phyloP scores from a whole-genome alignment of 345 rosid species.

The Salix dunnii region DNA sequence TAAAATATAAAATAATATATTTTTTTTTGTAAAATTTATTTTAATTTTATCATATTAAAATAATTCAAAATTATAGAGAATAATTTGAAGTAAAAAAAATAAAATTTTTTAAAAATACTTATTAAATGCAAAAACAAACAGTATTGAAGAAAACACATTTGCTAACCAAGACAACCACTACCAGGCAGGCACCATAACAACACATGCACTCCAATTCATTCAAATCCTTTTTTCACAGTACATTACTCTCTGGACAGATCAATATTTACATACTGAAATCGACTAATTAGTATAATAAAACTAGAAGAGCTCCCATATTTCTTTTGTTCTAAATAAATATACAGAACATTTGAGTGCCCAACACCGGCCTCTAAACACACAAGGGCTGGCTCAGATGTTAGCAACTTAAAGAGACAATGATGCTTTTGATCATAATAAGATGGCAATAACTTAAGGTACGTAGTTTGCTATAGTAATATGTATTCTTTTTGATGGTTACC shows the following conservation, averaged over 20 bases:
- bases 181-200: background rate
- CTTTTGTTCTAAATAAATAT: background rate
- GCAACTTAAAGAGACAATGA: background rate
- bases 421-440: background rate
- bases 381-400: conserved; percentile 23
- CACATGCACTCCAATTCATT: background rate
- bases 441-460: background rate
- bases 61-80: too few species aligned
- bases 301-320: background rate
- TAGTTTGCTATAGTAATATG: background rate
- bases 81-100: too few species aligned
- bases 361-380: conserved; percentile 16
- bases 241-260: background rate
- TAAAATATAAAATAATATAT: too few species aligned
- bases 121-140: too few species aligned
- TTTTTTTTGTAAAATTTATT: too few species aligned
- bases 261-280: conserved; percentile 12
- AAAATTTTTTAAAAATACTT: too few species aligned
- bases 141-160: too few species aligned
- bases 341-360: background rate
- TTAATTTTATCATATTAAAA: too few species aligned
- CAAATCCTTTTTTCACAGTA: background rate
- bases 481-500: background rate
- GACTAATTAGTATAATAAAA: background rate
- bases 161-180: too few species aligned